A percentile compares a stretch with the other conserved stretches of the same genome.
These are phyloP conservation scores for Apiotrichum gracile DNA, from an alignment of 1,284 basidiomycete genomes.

Conservation along the genomic window DNA sequence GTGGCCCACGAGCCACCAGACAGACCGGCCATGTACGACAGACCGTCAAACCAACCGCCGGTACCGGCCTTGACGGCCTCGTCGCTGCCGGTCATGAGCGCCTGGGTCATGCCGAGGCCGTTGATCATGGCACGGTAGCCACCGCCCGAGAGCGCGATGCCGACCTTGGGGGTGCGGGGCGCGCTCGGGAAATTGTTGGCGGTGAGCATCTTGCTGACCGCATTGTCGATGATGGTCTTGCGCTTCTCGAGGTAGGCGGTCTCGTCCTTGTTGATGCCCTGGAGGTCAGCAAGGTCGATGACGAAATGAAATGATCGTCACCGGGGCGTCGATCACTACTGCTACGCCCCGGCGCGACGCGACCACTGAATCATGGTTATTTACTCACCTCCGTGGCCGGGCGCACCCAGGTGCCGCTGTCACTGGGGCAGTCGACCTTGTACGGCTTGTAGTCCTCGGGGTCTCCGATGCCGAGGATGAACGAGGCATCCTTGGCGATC, in stretches of 20 bases:
- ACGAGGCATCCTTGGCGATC: not conserved
- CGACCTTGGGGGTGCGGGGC: conserved; percentile 43
- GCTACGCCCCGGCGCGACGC: not conserved
- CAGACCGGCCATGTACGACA: conserved; percentile 45
- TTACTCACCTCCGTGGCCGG: conserved; percentile 31
- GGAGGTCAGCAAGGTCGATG: not conserved
- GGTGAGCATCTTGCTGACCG: conserved; percentile 28
- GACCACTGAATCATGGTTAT: not conserved
- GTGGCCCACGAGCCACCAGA: conserved; percentile 46
- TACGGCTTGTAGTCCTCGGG: conserved; percentile 37
- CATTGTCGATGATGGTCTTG: conserved; percentile 18
- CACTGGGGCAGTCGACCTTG: conserved; percentile 35
- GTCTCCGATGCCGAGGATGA: conserved; percentile 6
- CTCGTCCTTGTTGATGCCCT: conserved; percentile 33
- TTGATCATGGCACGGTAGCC: conserved; percentile 51
- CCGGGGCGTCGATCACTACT: too few relatives aligned
- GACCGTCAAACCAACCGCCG: conserved; percentile 43
- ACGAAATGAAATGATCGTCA: too few relatives aligned
- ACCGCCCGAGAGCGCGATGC: conserved; percentile 49
- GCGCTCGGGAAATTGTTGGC: conserved; percentile 28
- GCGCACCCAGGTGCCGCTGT: conserved; percentile 35
- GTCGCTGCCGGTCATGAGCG: conserved; percentile 2
- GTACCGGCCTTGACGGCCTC: conserved; percentile 9
- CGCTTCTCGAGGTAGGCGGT: conserved; percentile 29
- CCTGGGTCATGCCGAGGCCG: conserved; percentile 17